Conservation (phyloP, 2,329 filamentous ascomycete species). For the Emergomyces pasteurianus region DNA sequence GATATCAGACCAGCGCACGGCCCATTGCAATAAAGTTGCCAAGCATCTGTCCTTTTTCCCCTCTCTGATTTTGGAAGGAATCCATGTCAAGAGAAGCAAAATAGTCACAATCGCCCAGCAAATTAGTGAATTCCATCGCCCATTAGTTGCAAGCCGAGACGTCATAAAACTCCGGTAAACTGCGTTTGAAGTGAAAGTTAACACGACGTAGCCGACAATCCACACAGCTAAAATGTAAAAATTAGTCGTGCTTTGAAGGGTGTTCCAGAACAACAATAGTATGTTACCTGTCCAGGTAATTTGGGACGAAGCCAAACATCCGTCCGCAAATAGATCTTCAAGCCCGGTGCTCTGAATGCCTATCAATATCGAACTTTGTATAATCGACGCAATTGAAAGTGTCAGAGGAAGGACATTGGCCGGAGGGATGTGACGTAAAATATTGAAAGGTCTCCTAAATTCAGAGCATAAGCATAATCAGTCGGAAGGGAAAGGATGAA, state of each 20-base stretch:
- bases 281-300: slow-evolving; percentile 16
- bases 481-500: not conserved
- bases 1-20: slow-evolving; percentile 14
- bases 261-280: not conserved
- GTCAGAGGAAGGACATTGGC: slow-evolving; percentile 12
- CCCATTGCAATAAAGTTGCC: slow-evolving; percentile 11
- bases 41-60: slow-evolving; percentile 9
- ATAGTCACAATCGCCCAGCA: slow-evolving; percentile 11
- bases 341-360: slow-evolving; percentile 10
- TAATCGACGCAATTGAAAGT: slow-evolving; percentile 10
- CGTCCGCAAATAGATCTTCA: slow-evolving; percentile 4
- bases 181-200: slow-evolving; percentile 16
- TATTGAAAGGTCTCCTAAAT: slow-evolving; percentile 6
- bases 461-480: not conserved
- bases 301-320: slow-evolving; percentile 11
- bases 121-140: slow-evolving; percentile 10
- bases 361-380: slow-evolving; percentile 13
- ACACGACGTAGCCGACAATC: slow-evolving; percentile 15
- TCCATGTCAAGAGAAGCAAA: slow-evolving; percentile 13
- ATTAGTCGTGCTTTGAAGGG: not conserved
- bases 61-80: slow-evolving; percentile 12
- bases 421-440: slow-evolving; percentile 10
- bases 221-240: slow-evolving; percentile 12
- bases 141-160: slow-evolving; percentile 9
- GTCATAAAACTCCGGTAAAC: slow-evolving; percentile 5